These are phyloP conservation scores for Torulaspora gathmanii DNA, from an alignment of 805 yeast genomes.

Conservation along the genomic window DNA sequence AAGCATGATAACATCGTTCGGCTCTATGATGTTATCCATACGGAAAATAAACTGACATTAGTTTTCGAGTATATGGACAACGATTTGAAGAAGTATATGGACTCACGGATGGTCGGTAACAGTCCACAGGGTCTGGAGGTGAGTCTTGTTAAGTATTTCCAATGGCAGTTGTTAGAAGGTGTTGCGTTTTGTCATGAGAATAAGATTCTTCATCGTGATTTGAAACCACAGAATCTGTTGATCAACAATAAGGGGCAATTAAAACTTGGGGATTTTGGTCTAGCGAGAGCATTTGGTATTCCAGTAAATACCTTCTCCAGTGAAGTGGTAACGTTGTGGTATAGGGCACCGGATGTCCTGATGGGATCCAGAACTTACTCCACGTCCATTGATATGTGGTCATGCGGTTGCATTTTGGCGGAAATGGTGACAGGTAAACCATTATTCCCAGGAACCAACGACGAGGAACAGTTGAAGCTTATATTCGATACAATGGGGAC, in stretches of 20 bases:
- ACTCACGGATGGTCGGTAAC: slow-evolving; percentile 43
- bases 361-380: slow-evolving; percentile 96
- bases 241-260: slow-evolving; percentile 94
- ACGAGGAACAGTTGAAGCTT: slow-evolving; percentile 92
- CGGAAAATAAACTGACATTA: slow-evolving; percentile 88
- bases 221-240: slow-evolving; percentile 92
- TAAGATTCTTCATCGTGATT: slow-evolving; percentile 89
- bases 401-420: slow-evolving; percentile 95
- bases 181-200: slow-evolving; percentile 91
- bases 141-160: slow-evolving; percentile 77
- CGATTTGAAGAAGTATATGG: slow-evolving; percentile 96
- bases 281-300: slow-evolving; percentile 96
- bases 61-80: slow-evolving; percentile 92
- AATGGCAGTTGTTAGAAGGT: slow-evolving; percentile 88
- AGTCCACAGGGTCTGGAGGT: slow-evolving; percentile 37
- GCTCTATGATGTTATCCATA: slow-evolving; percentile 88
- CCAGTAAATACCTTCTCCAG: slow-evolving; percentile 96
- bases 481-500: slow-evolving; percentile 91
- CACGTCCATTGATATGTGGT: slow-evolving; percentile 99
- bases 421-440: slow-evolving; percentile 97
- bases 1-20: slow-evolving; percentile 90
- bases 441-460: slow-evolving; percentile 94
- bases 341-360: slow-evolving; percentile 91
- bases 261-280: slow-evolving; percentile 87
- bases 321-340: slow-evolving; percentile 97